Percentiles rank a stretch among this genome's conserved stretches.
phyloP scores from a whole-genome alignment of 805 yeast genomes.

The Tetrapisispora namnaoensis region DNA sequence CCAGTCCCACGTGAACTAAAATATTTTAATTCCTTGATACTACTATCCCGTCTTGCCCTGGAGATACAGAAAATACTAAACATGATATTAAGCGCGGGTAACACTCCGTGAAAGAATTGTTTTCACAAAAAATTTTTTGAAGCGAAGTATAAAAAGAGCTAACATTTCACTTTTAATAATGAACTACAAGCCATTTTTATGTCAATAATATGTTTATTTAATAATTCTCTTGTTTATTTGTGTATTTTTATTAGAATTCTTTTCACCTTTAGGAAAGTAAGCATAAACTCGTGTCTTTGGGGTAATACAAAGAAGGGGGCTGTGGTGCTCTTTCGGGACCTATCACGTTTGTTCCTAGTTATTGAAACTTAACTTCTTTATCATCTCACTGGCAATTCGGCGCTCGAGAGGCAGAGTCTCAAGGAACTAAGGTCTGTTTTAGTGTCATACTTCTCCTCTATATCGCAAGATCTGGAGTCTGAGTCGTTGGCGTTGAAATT shows the following conservation, averaged over 20 bases:
- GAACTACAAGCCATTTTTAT: too few relatives aligned
- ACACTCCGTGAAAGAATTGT: background rate
- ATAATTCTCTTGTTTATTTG: background rate
- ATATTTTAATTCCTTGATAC: too few relatives aligned
- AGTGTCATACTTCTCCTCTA: conserved; percentile 26
- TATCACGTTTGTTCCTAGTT: conserved; percentile 21
- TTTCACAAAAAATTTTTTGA: background rate
- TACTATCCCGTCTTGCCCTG: background rate
- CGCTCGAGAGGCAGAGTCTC: conserved; percentile 58
- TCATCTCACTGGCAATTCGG: conserved; percentile 44
- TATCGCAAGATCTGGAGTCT: conserved; percentile 23
- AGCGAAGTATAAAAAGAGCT: background rate
- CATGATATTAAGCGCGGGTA: background rate
- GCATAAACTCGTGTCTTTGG: conserved; percentile 24
- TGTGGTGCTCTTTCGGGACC: conserved; percentile 17
- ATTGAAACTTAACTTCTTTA: conserved; percentile 26
- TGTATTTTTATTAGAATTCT: too few relatives aligned
- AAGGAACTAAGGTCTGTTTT: conserved; percentile 18
- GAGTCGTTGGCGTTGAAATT: conserved; percentile 18
- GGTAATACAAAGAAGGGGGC: conserved; percentile 15
- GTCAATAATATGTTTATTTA: background rate
- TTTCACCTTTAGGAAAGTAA: conserved; percentile 4
- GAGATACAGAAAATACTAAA: background rate
- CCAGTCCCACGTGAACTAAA: too few relatives aligned
- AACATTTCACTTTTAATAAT: background rate